Percentiles rank a stretch among this genome's conserved stretches.
Evolutionary conservation across 2,329 filamentous ascomycete genomes (phyloP).

Genomic region (Lasiodiplodia sp.): DNA sequence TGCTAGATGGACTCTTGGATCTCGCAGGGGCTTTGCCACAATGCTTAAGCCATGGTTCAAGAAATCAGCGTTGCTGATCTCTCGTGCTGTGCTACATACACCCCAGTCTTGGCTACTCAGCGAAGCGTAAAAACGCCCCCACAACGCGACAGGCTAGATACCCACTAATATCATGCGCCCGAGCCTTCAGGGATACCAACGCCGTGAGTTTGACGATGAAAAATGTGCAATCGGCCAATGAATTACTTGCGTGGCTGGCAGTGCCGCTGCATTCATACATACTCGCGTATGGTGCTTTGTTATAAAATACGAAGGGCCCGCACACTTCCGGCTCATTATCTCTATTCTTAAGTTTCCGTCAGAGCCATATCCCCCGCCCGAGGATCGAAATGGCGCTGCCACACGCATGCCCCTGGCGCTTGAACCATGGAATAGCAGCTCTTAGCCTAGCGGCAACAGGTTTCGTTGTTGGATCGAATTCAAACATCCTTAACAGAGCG

Average conservation of each 20-base stretch:
- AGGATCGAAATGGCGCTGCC: background rate
- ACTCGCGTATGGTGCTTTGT: background rate
- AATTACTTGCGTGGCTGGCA: background rate
- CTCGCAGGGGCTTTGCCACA: no score
- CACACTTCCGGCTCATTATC: background rate
- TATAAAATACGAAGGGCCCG: background rate
- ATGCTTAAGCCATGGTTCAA: no score
- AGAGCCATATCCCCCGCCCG: no score
- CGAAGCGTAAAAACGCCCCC: background rate
- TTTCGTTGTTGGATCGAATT: background rate
- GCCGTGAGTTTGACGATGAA: no score
- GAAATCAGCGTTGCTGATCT: background rate
- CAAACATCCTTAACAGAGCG: background rate
- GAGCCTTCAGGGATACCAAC: no score
- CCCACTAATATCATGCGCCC: background rate
- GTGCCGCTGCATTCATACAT: background rate
- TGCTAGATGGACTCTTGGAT: no score
- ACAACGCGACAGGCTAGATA: background rate
- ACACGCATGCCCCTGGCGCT: background rate
- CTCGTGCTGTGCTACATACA: background rate
- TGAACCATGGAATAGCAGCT: background rate
- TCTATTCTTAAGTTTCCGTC: background rate
- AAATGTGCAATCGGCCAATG: background rate
- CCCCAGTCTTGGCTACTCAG: no score
- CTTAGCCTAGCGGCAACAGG: background rate